phyloP scores from a whole-genome alignment of 352 stramenopile genomes.

The Phytophthora litchii region DNA sequence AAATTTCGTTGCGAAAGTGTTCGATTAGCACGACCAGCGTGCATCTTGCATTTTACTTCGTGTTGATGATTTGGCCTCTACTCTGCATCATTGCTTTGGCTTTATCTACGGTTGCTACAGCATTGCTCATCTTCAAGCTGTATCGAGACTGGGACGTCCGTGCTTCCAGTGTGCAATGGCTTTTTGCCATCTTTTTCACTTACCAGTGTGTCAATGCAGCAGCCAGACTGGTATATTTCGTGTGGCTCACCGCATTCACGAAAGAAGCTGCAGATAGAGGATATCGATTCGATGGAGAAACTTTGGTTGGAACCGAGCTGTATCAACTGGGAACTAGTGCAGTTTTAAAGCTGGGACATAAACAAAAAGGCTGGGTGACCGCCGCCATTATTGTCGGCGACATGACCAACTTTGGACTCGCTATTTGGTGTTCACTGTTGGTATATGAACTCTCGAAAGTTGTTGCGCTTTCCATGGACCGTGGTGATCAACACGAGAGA shows the following conservation, averaged over 20 bases:
- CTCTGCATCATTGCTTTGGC: conserved; percentile 25
- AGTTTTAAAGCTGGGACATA: conserved; percentile 28
- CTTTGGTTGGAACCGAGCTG: conserved; percentile 29
- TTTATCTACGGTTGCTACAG: conserved; percentile 32
- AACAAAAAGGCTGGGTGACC: conserved; percentile 33
- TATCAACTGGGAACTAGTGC: conserved; percentile 37
- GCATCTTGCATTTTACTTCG: conserved; percentile 11
- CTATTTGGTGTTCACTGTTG: conserved; percentile 40
- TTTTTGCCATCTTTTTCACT: conserved; percentile 38
- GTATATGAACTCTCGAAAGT: conserved; percentile 56
- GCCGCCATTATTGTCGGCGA: conserved; percentile 38
- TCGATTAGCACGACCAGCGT: conserved; percentile 1
- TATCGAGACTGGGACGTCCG: conserved; percentile 38
- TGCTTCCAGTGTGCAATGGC: conserved; percentile 30
- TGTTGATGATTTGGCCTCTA: conserved; percentile 36
- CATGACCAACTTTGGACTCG: conserved; percentile 33
- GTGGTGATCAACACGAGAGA: conserved; percentile 40
- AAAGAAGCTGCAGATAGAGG: background rate
- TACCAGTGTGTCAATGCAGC: conserved; percentile 30
- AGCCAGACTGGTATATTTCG: conserved; percentile 28
- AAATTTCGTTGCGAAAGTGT: conserved; percentile 9
- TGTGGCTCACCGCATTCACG: conserved; percentile 25
- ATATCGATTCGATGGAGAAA: conserved; percentile 9
- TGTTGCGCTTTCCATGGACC: conserved; percentile 39
- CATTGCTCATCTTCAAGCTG: conserved; percentile 41